phyloP scores from a whole-genome alignment of 352 stramenopile genomes.

The Globisporangium uncinulatum region DNA sequence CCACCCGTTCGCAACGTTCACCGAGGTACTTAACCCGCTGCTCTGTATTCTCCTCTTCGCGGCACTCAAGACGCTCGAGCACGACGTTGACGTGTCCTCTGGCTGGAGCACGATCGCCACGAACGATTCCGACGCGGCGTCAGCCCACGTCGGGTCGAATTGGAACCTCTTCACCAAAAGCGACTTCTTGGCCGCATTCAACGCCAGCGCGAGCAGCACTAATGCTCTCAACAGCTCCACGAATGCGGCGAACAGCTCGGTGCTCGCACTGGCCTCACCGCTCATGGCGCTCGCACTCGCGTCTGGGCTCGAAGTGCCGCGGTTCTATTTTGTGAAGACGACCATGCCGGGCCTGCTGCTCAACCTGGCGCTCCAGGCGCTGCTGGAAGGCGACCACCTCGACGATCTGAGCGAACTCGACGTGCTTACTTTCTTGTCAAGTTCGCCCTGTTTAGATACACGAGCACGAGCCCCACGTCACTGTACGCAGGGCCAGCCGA shows the following conservation, averaged over 20 bases:
- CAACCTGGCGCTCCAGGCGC: conserved; percentile 37
- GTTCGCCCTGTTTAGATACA: conserved; percentile 46
- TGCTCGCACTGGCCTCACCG: background rate
- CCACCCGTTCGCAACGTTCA: conserved; percentile 52
- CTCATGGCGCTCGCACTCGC: conserved; percentile 17
- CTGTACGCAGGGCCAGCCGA: conserved; percentile 35
- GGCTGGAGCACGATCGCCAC: conserved; percentile 33
- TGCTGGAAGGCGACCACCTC: conserved; percentile 39
- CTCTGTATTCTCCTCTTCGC: conserved; percentile 72
- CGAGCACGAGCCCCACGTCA: conserved; percentile 27
- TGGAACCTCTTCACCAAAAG: conserved; percentile 39
- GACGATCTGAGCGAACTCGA: conserved; percentile 33
- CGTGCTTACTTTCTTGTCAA: conserved; percentile 34
- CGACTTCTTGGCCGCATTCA: conserved; percentile 15
- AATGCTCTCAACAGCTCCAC: background rate
- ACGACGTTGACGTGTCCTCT: conserved; percentile 35
- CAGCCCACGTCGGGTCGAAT: conserved; percentile 18
- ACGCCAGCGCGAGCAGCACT: background rate
- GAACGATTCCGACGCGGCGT: conserved; percentile 25
- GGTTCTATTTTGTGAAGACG: conserved; percentile 64
- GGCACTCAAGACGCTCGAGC: conserved; percentile 52
- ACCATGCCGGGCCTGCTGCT: conserved; percentile 58
- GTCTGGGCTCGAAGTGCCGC: conserved; percentile 29
- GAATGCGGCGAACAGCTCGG: background rate
- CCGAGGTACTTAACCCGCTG: conserved; percentile 61